Evolutionary conservation across 2,329 filamentous ascomycete species (phyloP), one percentile per base, ranked within the genome.

Genomic region (Colletotrichum orchidophilum): DNA sequence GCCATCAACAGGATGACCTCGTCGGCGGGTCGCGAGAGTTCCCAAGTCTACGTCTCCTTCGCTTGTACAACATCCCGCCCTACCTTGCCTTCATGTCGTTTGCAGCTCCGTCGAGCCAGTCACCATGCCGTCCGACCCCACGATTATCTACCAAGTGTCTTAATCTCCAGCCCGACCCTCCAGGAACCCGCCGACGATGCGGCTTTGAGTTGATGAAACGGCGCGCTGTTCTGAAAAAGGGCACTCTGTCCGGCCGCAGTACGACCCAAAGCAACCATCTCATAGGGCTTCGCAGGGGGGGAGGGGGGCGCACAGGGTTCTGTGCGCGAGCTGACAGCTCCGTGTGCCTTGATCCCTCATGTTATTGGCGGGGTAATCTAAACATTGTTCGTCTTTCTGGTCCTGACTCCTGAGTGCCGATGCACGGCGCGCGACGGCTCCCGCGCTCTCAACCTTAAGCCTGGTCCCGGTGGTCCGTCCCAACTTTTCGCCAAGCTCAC

Each of bases 241-340:
- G 15, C 42, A 59, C 55, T 58, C 18, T 24, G 58, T 46, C 59
- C 68, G 64, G 33, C 13, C 24, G 39, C 39, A 27, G 58, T 71
- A 59, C 54, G 46, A 68, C 68, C 53, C 64, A 63, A 71, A 46
- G 59, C 42, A 49, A 53, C 42, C 53, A 33, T 63, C 58, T 63
- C 31, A n/a, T 54, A 63, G 27, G 58, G 52, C 57, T 62, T 71
- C 33, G 58, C 64, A 71, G 64, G 64, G 68, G 64, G 39, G n/a
- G 58, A 71, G 64, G 64, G 68, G 64, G 39, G n/a, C 29, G 31
- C 58, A 53, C 68, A 68, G 46, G 68, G 68, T 68, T 68, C 64
- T 26, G 58, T 27, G 58, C 31, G 24, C 58, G 35, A 59, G 63
- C 63, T 63, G 63, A 49, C 58, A 35, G 26, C 31, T 27, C 64